A percentile compares a stretch with the other conserved stretches of the same genome.
Conservation (phyloP, 371 early-diverging fungal species). For the Lichtheimia corymbifera region DNA sequence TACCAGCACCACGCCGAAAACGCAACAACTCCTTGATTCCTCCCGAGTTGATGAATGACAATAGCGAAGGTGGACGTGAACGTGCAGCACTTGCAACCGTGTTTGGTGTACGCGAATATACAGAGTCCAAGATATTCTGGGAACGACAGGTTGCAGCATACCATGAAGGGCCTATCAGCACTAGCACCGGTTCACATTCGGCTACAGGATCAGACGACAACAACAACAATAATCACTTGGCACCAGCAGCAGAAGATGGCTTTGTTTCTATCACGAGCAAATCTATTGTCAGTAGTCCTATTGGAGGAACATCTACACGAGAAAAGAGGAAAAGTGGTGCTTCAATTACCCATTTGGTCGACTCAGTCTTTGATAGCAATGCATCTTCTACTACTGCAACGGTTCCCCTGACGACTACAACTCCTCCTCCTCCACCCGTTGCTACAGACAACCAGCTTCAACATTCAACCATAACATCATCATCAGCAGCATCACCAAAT, state of each 20-base stretch:
- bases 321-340: not conserved
- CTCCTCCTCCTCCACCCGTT: too few relatives aligned
- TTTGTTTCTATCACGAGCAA: conserved; percentile 20
- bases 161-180: not conserved
- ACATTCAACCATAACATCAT: conserved; percentile 6
- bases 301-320: not conserved
- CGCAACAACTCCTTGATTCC: conserved; percentile 46
- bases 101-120: conserved; percentile 51
- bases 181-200: too few relatives aligned
- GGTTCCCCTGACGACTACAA: not conserved
- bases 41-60: conserved; percentile 37
- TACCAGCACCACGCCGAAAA: conserved; percentile 32
- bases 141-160: conserved; percentile 23
- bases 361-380: conserved; percentile 26
- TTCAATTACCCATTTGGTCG: conserved; percentile 25
- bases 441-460: not conserved
- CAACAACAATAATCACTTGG: too few relatives aligned
- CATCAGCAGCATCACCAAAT: conserved; percentile 16
- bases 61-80: conserved; percentile 41
- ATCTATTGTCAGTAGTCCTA: conserved; percentile 14
- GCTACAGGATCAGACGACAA: too few relatives aligned
- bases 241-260: conserved; percentile 10
- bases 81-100: conserved; percentile 51
- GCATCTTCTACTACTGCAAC: not conserved
- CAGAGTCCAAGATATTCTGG: conserved; percentile 48